Evolutionary conservation across 768 basidiomycete species (phyloP).

Genomic region (Kwoniella dejecticola): DNA sequence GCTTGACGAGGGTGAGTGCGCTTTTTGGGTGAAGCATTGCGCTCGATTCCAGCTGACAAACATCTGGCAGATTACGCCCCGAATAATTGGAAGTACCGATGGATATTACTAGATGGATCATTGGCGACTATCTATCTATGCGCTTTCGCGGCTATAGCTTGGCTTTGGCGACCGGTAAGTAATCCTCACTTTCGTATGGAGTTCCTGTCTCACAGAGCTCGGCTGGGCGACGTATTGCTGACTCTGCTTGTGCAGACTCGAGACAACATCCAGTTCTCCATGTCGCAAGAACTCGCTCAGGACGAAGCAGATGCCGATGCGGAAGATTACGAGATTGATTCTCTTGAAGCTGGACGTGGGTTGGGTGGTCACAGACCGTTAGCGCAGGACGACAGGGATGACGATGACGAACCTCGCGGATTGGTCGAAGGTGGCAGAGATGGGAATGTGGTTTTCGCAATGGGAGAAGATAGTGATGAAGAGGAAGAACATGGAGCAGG

Average conservation of each 20-base stretch:
- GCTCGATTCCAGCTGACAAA: neutral
- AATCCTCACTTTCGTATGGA: constrained; percentile 25
- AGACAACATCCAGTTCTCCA: constrained; percentile 65
- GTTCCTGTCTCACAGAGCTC: neutral
- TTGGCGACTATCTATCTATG: constrained; percentile 82
- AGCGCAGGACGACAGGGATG: constrained; percentile 53
- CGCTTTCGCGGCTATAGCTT: constrained; percentile 78
- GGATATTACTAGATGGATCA: constrained; percentile 97
- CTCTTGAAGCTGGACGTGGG: constrained; percentile 31
- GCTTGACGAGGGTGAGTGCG: constrained; percentile 72
- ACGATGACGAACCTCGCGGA: constrained; percentile 23
- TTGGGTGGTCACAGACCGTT: constrained; percentile 82
- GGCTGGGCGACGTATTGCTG: neutral
- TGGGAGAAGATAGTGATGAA: constrained; percentile 53
- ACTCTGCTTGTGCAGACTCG: constrained; percentile 37
- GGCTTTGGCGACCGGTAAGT: constrained; percentile 79
- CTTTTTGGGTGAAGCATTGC: neutral
- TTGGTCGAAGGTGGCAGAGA: constrained; percentile 22
- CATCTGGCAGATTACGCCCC: constrained; percentile 75
- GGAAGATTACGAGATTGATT: constrained; percentile 45
- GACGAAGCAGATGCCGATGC: constrained; percentile 48
- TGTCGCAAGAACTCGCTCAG: constrained; percentile 96
- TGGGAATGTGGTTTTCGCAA: constrained; percentile 47
- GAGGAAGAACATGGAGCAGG: constrained; percentile 32
- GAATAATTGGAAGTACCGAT: constrained; percentile 82